Percentiles rank a stretch among this genome's conserved stretches.
phyloP scores from a whole-genome alignment of 2,329 filamentous ascomycete genomes.

The Bipolaris oryzae region DNA sequence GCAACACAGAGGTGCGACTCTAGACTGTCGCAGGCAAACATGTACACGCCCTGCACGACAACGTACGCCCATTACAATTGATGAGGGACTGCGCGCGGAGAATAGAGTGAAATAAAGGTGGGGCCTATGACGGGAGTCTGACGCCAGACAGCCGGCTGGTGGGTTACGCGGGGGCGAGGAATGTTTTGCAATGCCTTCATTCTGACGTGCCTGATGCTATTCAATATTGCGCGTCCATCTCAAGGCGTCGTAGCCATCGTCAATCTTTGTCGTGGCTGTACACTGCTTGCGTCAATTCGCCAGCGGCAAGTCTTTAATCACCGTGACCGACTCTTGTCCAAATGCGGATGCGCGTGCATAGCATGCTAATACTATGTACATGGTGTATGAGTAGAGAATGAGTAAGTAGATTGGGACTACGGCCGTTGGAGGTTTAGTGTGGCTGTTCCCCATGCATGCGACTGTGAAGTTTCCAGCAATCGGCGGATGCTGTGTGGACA shows the following conservation, averaged over 20 bases:
- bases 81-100: background rate
- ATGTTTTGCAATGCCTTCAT: background rate
- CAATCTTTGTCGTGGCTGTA: no score
- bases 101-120: background rate
- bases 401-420: background rate
- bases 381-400: no score
- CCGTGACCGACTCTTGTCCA: no score
- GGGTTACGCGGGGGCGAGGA: background rate
- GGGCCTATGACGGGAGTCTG: background rate
- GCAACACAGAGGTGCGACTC: background rate
- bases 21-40: background rate
- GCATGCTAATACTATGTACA: no score
- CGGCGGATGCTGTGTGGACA: background rate
- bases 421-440: constrained; percentile 1
- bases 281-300: no score
- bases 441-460: background rate
- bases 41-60: background rate
- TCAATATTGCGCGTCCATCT: background rate
- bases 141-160: no score
- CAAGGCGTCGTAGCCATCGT: background rate
- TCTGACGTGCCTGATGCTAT: background rate
- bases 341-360: no score
- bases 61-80: background rate
- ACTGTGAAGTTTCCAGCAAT: constrained; percentile 6
- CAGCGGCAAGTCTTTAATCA: no score